Evolutionary conservation across 257 asterid genomes (phyloP).

Genomic region (Ilex asprella): DNA sequence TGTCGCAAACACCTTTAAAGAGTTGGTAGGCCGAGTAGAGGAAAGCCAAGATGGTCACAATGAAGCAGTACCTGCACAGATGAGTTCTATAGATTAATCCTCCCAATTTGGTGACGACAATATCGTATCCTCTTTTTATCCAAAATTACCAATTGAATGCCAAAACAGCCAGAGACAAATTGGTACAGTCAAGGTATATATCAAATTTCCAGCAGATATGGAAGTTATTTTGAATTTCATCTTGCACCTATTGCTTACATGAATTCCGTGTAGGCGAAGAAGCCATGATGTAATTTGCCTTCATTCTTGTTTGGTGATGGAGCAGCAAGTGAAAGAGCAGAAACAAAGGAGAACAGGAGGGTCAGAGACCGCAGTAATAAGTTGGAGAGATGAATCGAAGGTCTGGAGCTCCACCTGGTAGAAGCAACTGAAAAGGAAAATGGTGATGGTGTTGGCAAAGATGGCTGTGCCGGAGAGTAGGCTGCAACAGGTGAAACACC

Average conservation of each 20-base stretch:
- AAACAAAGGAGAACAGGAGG: conserved; percentile 28
- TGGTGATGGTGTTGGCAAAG: conserved; percentile 49
- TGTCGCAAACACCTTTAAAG: conserved; percentile 47
- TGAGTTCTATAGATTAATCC: background rate
- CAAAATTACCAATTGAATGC: too few species aligned
- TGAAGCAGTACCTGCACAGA: conserved; percentile 39
- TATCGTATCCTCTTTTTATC: too few species aligned
- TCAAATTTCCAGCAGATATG: background rate
- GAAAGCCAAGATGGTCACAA: conserved; percentile 27
- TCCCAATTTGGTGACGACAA: background rate
- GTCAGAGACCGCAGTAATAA: conserved; percentile 35
- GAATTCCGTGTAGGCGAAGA: conserved; percentile 25
- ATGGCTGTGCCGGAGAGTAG: conserved; percentile 27
- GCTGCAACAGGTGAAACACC: conserved; percentile 24
- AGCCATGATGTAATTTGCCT: conserved; percentile 12
- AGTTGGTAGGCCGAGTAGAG: conserved; percentile 44
- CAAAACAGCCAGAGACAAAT: too few species aligned
- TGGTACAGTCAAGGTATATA: too few species aligned
- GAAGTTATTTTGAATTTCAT: background rate
- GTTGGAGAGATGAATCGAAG: conserved; percentile 24
- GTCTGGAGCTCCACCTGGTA: conserved; percentile 35
- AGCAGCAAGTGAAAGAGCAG: conserved; percentile 40
- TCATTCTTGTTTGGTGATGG: conserved; percentile 18
- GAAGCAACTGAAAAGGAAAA: conserved; percentile 40
- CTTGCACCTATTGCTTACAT: conserved; percentile 22